A percentile compares a stretch with the other conserved stretches of the same genome.
Evolutionary conservation across 2,329 filamentous ascomycete genomes (phyloP).

Genomic region (Sporothrix inflata): DNA sequence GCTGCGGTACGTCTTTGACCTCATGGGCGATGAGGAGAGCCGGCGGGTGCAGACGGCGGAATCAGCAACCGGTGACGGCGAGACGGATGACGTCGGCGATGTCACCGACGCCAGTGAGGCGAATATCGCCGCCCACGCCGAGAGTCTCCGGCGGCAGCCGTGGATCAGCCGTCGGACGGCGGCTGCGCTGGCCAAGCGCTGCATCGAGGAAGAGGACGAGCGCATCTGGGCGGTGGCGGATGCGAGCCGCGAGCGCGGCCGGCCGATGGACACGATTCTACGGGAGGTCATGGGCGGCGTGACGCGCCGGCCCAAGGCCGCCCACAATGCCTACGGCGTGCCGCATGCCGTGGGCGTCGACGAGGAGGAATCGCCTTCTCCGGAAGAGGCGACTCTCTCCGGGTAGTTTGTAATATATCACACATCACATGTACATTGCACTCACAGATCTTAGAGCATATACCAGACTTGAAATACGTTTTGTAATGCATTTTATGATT

Average conservation of each 20-base stretch:
- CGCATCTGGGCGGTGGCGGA: slow-evolving; percentile 42
- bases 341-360: slow-evolving; percentile 24
- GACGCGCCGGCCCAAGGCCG: not conserved
- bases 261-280: slow-evolving; percentile 33
- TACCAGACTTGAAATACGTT: not conserved
- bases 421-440: not conserved
- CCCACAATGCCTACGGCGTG: slow-evolving; percentile 29
- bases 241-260: slow-evolving; percentile 30
- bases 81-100: not conserved
- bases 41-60: not conserved
- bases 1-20: slow-evolving; percentile 40
- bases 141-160: slow-evolving; percentile 29
- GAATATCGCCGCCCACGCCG: not conserved
- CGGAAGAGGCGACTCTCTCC: not conserved
- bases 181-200: slow-evolving; percentile 42
- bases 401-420: not conserved
- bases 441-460: not conserved
- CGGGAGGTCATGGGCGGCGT: slow-evolving; percentile 6
- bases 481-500: not conserved
- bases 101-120: not conserved
- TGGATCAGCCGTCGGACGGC: slow-evolving; percentile 43
- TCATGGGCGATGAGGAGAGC: slow-evolving; percentile 30
- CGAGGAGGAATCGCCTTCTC: not conserved
- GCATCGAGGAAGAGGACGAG: slow-evolving; percentile 41
- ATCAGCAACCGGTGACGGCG: not conserved